Conservation (phyloP, 805 yeast genomes). For the Candida suzukii region DNA sequence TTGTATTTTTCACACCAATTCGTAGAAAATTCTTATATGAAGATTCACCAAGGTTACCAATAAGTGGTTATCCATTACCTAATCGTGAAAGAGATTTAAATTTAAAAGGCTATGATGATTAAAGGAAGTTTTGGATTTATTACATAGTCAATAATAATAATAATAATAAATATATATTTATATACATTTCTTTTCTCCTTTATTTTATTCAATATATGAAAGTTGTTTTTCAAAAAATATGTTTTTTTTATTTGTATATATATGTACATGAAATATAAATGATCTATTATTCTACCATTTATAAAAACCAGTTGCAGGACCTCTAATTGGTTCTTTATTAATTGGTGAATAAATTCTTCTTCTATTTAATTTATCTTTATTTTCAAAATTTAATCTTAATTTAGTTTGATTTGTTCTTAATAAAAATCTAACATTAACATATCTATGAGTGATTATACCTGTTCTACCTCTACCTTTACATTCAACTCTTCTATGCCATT, state of each 20-base stretch:
- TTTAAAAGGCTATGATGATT: slow-evolving; percentile 53
- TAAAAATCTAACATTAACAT: slow-evolving; percentile 74
- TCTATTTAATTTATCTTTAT: slow-evolving; percentile 35
- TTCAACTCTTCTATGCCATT: slow-evolving; percentile 63
- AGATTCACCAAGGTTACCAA: slow-evolving; percentile 62
- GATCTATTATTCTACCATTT: slow-evolving; percentile 36
- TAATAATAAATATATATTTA: neutral
- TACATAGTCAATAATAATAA: neutral
- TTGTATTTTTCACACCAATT: slow-evolving; percentile 53
- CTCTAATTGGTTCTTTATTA: slow-evolving; percentile 39
- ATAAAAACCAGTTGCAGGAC: slow-evolving; percentile 43
- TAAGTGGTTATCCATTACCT: slow-evolving; percentile 48
- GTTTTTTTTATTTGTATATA: slow-evolving; percentile 1
- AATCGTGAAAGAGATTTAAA: slow-evolving; percentile 41
- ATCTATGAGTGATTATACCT: slow-evolving; percentile 71
- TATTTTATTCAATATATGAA: slow-evolving; percentile 7
- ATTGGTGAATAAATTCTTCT: slow-evolving; percentile 36
- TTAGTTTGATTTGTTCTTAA: slow-evolving; percentile 62
- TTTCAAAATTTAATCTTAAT: slow-evolving; percentile 54
- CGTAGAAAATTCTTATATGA: slow-evolving; percentile 62
- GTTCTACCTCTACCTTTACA: slow-evolving; percentile 86
- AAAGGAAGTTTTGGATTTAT: too few species aligned
- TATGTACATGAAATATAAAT: neutral
- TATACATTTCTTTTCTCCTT: slow-evolving; percentile 1
- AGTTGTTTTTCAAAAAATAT: too few species aligned